Evolutionary conservation across 371 early-diverging fungal genomes (phyloP), one percentile per base, ranked within the genome.

Genomic region (Lichtheimia ramosa): DNA sequence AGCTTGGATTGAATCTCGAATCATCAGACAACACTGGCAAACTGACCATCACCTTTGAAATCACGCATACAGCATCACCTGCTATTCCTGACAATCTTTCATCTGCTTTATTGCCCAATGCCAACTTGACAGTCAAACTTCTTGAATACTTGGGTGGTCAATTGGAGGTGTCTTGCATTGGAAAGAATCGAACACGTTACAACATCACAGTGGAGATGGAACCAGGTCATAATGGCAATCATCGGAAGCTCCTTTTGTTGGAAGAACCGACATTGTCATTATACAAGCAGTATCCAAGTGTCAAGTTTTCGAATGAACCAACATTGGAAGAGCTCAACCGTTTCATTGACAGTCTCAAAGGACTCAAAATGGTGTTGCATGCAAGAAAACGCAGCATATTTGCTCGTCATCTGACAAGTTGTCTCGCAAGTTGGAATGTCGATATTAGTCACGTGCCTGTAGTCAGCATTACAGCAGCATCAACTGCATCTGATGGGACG

Each of bases 401-500:
- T 70, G 85, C 84, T 3, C 77, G 81, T 40, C 84, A 81, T 54
- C 69, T 88, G 15, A 80, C 81, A 0, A 76, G 80, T 25, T 85
- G 82, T 48, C 63, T 88, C 40, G 83, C 79, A 10, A 72, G 75
- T 7, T 86, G 85, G 84, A 81, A 84, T 58, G 73, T 79, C 18
- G 79, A 77, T 56, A 79, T 86, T 25, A 73, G 79, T 8, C 81
- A 83, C 65, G 74, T 75, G 5, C 73, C 84, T 0, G 79, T 83
- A 0, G 53, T 49, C 5, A 34, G 25, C 13, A 53, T 58, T 2
- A 56, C 28, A 8, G 59, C 28, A 8, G 62, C 46, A 51, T 23
- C 34, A 2, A 40, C 15, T 4, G 51, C 60, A 10, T 46, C 21
- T 13, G 46, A 46, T 18, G 46, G 46, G 7, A 18, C 46, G 10